Base-by-base conservation (phyloP, 2,329 filamentous ascomycete species). In the Exserohilum rostratum region DNA sequence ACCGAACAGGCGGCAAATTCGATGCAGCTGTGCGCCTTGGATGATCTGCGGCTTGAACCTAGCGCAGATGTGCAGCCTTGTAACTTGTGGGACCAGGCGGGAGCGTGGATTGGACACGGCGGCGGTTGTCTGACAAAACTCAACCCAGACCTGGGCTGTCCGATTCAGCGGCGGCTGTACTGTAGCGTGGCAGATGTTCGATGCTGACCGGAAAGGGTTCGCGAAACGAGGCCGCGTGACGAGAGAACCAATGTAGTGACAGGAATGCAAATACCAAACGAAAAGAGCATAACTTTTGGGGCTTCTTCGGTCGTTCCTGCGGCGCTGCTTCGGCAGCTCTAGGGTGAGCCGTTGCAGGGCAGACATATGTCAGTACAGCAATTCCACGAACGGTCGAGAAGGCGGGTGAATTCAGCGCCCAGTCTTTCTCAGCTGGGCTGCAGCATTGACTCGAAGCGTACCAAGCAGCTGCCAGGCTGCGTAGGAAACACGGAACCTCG, bases 31-130 rank as follows among this genome's bases (percentile, higher is more conserved):
- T 30, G 53, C 29, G 43, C 30, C 15, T 42, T 37, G 11, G 31
- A 43, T 47, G 53, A 55, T 55, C 48, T 52, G 48, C 53, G 27
- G 31, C 45, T 22, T 44, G 31, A 46, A 35, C 38, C 34, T 17
- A 43, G 15, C 20, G 29, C 38, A 38, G 46, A 42, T 25, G 22
- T 51, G 37, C 42, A 51, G 42, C 31, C 45, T 43, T 50, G 47
- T 33, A 20, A 43, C 38, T 42, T 25, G 37, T 52, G 53, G 53
- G 37, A 37, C 43, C 39, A 5, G 18, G 27, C 25, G 27, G 17
- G 44, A 50, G 46, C 22, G 51, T 37, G 33, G 45, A 43, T 47
- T 52, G 35, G 35, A 40, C 45, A 37, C 27, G 37, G 52, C 25
- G 30, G 52, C 37, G 17, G 22, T 35, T 33, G 38, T 40, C 18